phyloP scores from a whole-genome alignment of 768 basidiomycete genomes.

The Auricularia sp. region DNA sequence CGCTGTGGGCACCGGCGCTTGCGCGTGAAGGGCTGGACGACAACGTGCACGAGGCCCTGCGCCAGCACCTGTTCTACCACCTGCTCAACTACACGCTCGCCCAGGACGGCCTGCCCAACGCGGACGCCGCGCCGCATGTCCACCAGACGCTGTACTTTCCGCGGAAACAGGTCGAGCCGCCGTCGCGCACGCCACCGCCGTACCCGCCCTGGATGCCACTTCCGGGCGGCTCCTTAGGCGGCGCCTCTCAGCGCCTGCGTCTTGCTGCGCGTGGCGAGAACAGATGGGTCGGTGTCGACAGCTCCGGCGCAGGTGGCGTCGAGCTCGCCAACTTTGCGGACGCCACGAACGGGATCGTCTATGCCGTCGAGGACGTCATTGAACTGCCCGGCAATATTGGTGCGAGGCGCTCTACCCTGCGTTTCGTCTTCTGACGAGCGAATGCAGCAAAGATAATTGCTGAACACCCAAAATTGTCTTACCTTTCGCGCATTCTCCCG shows the following conservation, averaged over 20 bases:
- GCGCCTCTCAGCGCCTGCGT: conserved; percentile 73
- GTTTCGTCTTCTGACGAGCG: conserved; percentile 1
- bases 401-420: conserved; percentile 25
- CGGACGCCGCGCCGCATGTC: conserved; percentile 27
- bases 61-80: conserved; percentile 93
- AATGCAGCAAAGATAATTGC: conserved; percentile 49
- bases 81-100: conserved; percentile 72
- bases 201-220: conserved; percentile 78
- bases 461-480: conserved; percentile 52
- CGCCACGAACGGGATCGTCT: conserved; percentile 66
- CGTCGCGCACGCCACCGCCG: conserved; percentile 60
- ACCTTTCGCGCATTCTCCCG: conserved; percentile 65
- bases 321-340: conserved; percentile 37
- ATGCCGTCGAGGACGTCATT: conserved; percentile 68
- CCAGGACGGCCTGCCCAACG: conserved; percentile 29
- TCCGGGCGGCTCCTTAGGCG: conserved; percentile 72
- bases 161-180: conserved; percentile 43
- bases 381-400: conserved; percentile 66
- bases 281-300: conserved; percentile 61
- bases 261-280: conserved; percentile 37
- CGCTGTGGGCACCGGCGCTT: conserved; percentile 18
- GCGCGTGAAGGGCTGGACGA: conserved; percentile 45
- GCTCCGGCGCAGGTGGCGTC: conserved; percentile 67
- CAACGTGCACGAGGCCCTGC: conserved; percentile 73
- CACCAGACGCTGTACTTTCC: conserved; percentile 67